A percentile compares a stretch with the other conserved stretches of the same genome.
Evolutionary conservation across 2,329 filamentous ascomycete species (phyloP).

Genomic region (Phyllosticta ampelicida): DNA sequence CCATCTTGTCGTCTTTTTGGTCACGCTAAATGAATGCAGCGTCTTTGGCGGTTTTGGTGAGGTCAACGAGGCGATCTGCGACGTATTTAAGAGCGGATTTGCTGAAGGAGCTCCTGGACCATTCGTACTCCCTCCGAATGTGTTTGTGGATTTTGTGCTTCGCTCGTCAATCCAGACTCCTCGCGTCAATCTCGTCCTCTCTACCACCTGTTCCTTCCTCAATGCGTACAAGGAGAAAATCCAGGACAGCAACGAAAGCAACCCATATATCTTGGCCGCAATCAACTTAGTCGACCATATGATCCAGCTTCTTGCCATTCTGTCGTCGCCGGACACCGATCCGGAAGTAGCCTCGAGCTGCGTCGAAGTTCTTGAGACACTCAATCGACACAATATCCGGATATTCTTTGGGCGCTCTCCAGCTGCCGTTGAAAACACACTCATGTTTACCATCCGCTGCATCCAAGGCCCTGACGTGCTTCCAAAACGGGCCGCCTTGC

Average conservation of each 20-base stretch:
- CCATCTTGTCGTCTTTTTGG: background rate
- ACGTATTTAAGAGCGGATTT: slow-evolving; percentile 62
- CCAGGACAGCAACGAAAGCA: slow-evolving; percentile 29
- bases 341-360: slow-evolving; percentile 62
- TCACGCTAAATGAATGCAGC: slow-evolving; percentile 3
- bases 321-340: slow-evolving; percentile 55
- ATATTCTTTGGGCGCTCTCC: slow-evolving; percentile 51
- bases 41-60: slow-evolving; percentile 53
- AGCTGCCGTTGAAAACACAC: slow-evolving; percentile 52
- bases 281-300: slow-evolving; percentile 46
- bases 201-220: slow-evolving; percentile 60
- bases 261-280: slow-evolving; percentile 18
- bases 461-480: slow-evolving; percentile 62
- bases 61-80: slow-evolving; percentile 60
- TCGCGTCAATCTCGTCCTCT: slow-evolving; percentile 57
- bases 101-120: slow-evolving; percentile 63
- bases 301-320: slow-evolving; percentile 48
- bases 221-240: slow-evolving; percentile 21
- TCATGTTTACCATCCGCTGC: slow-evolving; percentile 61
- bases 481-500: slow-evolving; percentile 61
- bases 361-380: slow-evolving; percentile 58
- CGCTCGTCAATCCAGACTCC: slow-evolving; percentile 50
- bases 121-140: slow-evolving; percentile 60
- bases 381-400: slow-evolving; percentile 51
- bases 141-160: slow-evolving; percentile 57